Conservation (phyloP, 257 asterid genomes). For the Plectranthus barbatus region DNA sequence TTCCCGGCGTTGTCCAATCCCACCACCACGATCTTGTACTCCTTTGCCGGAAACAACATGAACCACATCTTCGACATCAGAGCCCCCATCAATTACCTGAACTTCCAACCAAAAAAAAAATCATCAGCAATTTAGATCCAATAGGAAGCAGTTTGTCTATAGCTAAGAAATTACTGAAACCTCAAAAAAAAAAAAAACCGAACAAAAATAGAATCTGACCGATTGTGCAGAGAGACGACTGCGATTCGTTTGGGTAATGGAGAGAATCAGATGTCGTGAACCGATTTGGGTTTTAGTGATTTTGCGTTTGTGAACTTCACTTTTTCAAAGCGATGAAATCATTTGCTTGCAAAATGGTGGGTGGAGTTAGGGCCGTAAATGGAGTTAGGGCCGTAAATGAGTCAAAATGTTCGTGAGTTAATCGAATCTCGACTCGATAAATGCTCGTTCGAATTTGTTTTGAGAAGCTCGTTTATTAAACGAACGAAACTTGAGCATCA, state of each 20-base stretch:
- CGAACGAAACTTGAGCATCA: no score
- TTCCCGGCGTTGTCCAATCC: slow-evolving; percentile 98
- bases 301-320: slow-evolving; percentile 10
- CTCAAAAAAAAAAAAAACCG: background rate
- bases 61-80: slow-evolving; percentile 85
- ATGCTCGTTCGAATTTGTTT: no score
- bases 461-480: no score
- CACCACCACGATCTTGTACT: slow-evolving; percentile 96
- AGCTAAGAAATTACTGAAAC: slow-evolving; percentile 10
- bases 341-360: background rate
- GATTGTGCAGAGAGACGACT: background rate
- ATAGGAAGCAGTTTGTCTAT: background rate
- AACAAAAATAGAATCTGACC: slow-evolving; percentile 2
- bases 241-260: slow-evolving; percentile 14
- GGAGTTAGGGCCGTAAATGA: no score
- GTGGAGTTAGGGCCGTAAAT: no score
- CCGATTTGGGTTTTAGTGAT: slow-evolving; percentile 24
- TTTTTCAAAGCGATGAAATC: background rate
- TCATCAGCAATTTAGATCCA: slow-evolving; percentile 21
- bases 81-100: slow-evolving; percentile 60
- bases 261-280: slow-evolving; percentile 7
- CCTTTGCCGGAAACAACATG: slow-evolving; percentile 92
- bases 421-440: no score
- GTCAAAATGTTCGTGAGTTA: no score
- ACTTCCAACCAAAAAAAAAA: background rate